A percentile compares a stretch with the other conserved stretches of the same genome.
These are phyloP conservation scores for Beta vulgaris DNA, from an alignment of 148 eudicot species.

Conservation along the genomic window DNA sequence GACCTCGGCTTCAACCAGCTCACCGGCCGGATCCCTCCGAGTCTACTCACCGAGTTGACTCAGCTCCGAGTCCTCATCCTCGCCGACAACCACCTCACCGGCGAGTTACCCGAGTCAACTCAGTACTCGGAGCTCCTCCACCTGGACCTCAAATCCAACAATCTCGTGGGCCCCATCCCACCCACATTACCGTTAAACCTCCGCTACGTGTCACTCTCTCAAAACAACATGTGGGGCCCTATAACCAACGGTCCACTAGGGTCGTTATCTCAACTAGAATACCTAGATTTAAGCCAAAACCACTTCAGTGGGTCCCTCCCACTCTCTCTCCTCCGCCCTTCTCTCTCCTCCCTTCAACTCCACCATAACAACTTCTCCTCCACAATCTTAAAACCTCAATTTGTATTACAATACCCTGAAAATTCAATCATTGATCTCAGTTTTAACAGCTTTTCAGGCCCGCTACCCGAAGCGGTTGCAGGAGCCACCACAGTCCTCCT, in stretches of 20 bases:
- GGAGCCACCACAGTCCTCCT: constrained; percentile 48
- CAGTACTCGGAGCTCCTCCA: constrained; percentile 28
- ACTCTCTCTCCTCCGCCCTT: constrained; percentile 31
- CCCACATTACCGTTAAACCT: constrained; percentile 41
- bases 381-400: constrained; percentile 10
- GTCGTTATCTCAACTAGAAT: constrained; percentile 41
- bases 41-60: constrained; percentile 20
- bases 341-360: constrained; percentile 41
- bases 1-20: constrained; percentile 60
- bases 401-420: constrained; percentile 16
- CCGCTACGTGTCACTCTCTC: constrained; percentile 54
- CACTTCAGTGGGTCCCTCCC: constrained; percentile 64
- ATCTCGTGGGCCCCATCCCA: constrained; percentile 39
- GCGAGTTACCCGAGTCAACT: constrained; percentile 34
- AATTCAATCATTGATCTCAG: constrained; percentile 57
- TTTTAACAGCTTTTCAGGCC: constrained; percentile 45
- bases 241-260: constrained; percentile 27
- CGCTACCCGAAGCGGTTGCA: constrained; percentile 11
- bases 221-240: constrained; percentile 62
- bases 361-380: constrained; percentile 59
- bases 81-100: constrained; percentile 46
- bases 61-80: constrained; percentile 41
- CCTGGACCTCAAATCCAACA: constrained; percentile 46
- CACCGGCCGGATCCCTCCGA: constrained; percentile 43
- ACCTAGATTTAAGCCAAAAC: constrained; percentile 68